Conservation (phyloP, 176 grass and related monocot genomes). For the Oryza meridionalis region DNA sequence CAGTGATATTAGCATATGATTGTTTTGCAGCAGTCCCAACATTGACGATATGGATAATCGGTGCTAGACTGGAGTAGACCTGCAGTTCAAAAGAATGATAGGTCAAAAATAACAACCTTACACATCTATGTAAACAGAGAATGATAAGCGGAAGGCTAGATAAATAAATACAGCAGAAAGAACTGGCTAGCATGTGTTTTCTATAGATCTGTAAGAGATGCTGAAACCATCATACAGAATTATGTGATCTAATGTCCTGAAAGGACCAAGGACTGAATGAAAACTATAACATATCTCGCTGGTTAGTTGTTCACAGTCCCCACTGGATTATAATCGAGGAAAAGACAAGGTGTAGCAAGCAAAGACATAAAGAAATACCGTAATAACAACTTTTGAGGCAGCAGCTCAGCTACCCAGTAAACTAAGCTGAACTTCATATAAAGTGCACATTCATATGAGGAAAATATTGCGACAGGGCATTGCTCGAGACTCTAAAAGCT, state of each 20-base stretch:
- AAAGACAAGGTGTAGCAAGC: background rate
- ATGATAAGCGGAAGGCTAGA: background rate
- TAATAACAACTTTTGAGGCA: constrained; percentile 1
- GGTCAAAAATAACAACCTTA: constrained; percentile 5
- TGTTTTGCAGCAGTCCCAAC: constrained; percentile 59
- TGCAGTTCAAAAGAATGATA: constrained; percentile 47
- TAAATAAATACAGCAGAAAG: constrained; percentile 21
- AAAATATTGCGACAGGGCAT: background rate
- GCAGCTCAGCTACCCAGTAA: background rate
- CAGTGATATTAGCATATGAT: constrained; percentile 85
- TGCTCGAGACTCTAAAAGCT: background rate
- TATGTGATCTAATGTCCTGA: background rate
- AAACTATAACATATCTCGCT: background rate
- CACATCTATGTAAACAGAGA: constrained; percentile 15
- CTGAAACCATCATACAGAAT: constrained; percentile 21
- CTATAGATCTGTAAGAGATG: constrained; percentile 10
- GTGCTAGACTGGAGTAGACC: constrained; percentile 81
- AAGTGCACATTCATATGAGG: background rate
- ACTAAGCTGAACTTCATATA: background rate
- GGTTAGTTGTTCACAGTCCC: background rate
- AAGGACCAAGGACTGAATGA: background rate
- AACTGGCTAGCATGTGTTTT: constrained; percentile 9
- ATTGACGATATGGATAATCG: constrained; percentile 81
- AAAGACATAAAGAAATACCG: background rate
- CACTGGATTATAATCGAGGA: background rate